phyloP scores from a whole-genome alignment of 1,139 yeast species.

The Kodamaea ohmeri region DNA sequence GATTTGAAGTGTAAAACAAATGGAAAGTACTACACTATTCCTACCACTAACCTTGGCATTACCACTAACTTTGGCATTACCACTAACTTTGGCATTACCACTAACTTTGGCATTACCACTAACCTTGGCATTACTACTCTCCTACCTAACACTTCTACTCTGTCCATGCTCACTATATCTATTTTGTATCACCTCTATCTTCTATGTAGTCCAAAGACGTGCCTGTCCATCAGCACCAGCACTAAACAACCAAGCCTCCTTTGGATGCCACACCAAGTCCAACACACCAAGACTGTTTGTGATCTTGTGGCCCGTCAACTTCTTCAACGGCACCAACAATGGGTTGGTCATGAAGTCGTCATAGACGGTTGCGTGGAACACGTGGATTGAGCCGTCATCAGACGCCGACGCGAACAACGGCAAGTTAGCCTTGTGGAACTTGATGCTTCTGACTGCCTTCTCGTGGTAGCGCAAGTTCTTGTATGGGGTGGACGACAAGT shows the following conservation, averaged over 20 bases:
- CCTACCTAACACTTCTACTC: no score
- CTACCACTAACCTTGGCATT: no score
- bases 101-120: no score
- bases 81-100: no score
- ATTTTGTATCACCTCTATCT: not conserved
- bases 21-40: no score
- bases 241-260: constrained; percentile 96
- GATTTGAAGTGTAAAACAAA: no score
- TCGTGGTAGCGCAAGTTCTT: constrained; percentile 94
- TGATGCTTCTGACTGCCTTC: constrained; percentile 85
- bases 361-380: constrained; percentile 95
- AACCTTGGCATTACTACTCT: no score
- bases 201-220: constrained; percentile 85
- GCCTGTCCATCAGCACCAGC: constrained; percentile 99
- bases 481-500: constrained; percentile 84
- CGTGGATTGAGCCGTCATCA: constrained; percentile 90
- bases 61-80: no score
- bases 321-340: constrained; percentile 91
- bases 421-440: constrained; percentile 78
- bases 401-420: constrained; percentile 96
- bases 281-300: constrained; percentile 83
- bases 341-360: constrained; percentile 97
- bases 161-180: not conserved
- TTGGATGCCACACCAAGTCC: constrained; percentile 92
- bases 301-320: constrained; percentile 87